A percentile compares a stretch with the other conserved stretches of the same genome.
Evolutionary conservation across 495 filamentous ascomycete genomes (phyloP).

Genomic region (Hyaloscypha bicolor): DNA sequence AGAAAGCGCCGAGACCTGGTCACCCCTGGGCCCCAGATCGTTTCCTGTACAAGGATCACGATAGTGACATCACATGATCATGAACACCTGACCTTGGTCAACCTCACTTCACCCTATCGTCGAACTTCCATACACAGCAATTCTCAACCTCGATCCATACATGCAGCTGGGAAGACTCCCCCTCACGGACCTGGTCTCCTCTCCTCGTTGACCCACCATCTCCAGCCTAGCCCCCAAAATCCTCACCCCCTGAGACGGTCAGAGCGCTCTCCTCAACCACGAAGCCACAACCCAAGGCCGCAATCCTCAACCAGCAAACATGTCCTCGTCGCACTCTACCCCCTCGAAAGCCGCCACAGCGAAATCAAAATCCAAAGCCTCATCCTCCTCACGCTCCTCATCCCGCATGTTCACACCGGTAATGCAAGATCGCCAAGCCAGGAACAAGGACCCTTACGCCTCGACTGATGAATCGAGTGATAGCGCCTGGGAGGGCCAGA

Average conservation of each 20-base stretch:
- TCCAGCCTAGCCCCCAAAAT: no score
- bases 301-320: conserved; percentile 4
- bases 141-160: no score
- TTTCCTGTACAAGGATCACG: no score
- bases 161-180: no score
- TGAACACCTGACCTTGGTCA: no score
- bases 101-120: no score
- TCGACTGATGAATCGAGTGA: conserved; percentile 12
- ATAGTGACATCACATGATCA: no score
- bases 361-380: conserved; percentile 5
- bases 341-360: not conserved
- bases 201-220: no score
- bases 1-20: no score
- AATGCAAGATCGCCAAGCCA: conserved; percentile 55
- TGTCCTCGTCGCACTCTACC: conserved; percentile 24
- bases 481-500: not conserved
- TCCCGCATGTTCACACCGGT: conserved; percentile 23
- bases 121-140: no score
- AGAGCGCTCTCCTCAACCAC: not conserved
- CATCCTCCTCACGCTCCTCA: not conserved
- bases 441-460: conserved; percentile 53
- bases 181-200: no score
- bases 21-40: no score
- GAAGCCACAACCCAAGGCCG: not conserved
- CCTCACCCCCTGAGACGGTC: not conserved